phyloP scores from a whole-genome alignment of 2,329 filamentous ascomycete species.

The Onygenales sp. region DNA sequence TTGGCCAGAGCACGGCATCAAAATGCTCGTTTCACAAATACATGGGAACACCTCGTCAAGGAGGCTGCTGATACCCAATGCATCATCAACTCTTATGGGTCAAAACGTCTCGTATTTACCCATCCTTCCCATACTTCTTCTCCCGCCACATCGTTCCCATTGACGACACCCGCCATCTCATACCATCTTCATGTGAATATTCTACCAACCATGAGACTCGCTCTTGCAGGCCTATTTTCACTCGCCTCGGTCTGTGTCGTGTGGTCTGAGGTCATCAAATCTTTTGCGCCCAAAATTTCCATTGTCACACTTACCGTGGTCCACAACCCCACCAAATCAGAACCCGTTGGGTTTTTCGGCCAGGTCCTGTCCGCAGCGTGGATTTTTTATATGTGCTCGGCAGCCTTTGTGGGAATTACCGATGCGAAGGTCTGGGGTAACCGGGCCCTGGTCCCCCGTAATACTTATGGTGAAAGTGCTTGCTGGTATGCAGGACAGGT shows the following conservation, averaged over 20 bases:
- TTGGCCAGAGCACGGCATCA: conserved; percentile 75
- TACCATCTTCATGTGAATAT: conserved; percentile 68
- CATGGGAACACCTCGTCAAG: conserved; percentile 73
- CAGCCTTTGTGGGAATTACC: conserved; percentile 76
- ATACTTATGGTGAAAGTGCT: conserved; percentile 85
- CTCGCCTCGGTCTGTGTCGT: conserved; percentile 73
- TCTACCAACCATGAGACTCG: conserved; percentile 58
- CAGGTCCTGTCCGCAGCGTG: conserved; percentile 77
- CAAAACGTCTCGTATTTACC: conserved; percentile 70
- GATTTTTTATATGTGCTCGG: conserved; percentile 94
- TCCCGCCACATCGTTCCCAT: not conserved
- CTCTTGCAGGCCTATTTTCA: conserved; percentile 57
- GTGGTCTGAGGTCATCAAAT: conserved; percentile 88
- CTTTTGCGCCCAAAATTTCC: conserved; percentile 67
- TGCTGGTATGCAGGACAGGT: conserved; percentile 95
- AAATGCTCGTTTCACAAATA: conserved; percentile 69
- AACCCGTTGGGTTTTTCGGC: conserved; percentile 73
- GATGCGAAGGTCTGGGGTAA: conserved; percentile 98
- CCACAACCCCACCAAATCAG: conserved; percentile 60
- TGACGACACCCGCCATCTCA: conserved; percentile 68
- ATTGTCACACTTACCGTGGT: conserved; percentile 48
- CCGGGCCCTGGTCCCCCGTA: conserved; percentile 76
- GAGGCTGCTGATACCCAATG: conserved; percentile 67
- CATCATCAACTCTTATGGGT: conserved; percentile 73
- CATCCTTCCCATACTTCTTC: conserved; percentile 47